phyloP scores from a whole-genome alignment of 2,329 filamentous ascomycete genomes.

The Paecilomyces sp. region DNA sequence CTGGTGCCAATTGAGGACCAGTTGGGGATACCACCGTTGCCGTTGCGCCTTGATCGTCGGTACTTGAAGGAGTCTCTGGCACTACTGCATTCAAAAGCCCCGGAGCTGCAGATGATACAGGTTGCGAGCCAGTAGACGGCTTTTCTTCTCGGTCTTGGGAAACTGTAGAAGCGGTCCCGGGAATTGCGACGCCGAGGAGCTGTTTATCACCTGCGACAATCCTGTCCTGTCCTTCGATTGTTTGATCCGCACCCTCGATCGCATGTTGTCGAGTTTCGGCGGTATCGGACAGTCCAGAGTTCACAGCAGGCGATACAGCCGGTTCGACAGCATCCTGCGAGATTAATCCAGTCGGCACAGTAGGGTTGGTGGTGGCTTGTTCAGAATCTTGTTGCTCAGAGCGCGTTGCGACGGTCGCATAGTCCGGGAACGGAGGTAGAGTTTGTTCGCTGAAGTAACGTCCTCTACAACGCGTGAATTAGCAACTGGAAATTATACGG shows the following conservation, averaged over 20 bases:
- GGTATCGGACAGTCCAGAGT: not conserved
- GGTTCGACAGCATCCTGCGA: slow-evolving; percentile 14
- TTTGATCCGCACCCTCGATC: not conserved
- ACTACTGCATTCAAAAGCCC: slow-evolving; percentile 9
- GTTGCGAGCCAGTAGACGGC: slow-evolving; percentile 30
- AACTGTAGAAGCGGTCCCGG: slow-evolving; percentile 6
- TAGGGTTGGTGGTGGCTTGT: slow-evolving; percentile 32
- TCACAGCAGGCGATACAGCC: not conserved
- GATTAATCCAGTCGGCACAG: slow-evolving; percentile 13
- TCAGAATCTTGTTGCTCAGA: slow-evolving; percentile 12
- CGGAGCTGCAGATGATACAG: slow-evolving; percentile 46
- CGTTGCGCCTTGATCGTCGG: slow-evolving; percentile 14
- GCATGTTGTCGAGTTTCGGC: not conserved
- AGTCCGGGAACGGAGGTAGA: slow-evolving; percentile 36
- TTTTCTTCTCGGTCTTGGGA: slow-evolving; percentile 7
- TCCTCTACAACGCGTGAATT: slow-evolving; percentile 36
- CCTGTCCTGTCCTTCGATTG: slow-evolving; percentile 1
- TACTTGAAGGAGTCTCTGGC: slow-evolving; percentile 17
- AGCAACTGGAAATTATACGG: slow-evolving; percentile 10
- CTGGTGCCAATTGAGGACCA: slow-evolving; percentile 11
- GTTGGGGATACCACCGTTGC: slow-evolving; percentile 13
- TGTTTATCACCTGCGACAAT: slow-evolving; percentile 9
- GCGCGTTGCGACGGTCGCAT: slow-evolving; percentile 22
- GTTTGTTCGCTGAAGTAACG: slow-evolving; percentile 51
- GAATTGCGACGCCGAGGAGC: slow-evolving; percentile 2